Base-by-base conservation (phyloP, 306 rosid genomes). In the Cicer bijugum region DNA sequence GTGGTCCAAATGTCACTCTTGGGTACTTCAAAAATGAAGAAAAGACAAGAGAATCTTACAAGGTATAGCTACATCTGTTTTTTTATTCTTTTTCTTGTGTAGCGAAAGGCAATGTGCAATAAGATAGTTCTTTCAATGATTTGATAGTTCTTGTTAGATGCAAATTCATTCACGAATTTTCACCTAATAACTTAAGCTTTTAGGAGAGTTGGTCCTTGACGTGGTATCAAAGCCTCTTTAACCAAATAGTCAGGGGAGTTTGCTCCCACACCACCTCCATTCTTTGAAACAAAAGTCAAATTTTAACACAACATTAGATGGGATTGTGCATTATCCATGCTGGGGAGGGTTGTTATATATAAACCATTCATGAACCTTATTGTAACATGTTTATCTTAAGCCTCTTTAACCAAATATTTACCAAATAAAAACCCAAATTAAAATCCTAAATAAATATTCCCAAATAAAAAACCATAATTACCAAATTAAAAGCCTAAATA, bases 1-100 rank as follows among this genome's bases (percentile, higher is more conserved):
- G 99, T 47, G 99, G 99, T 85, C 87, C 99, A 75, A 94, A 82
- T 86, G 89, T 94, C 60, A 89, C 97, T 69, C 86, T 86, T 50
- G 99, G 99, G 40, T 94, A 94, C 85, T 94, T 90, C 88, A 94
- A 90, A 82, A 94, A 94, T 80, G 96, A 89, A 82, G 93, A 86
- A 56, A 94, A 91, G 85, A 91, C 99, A 8, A 85, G 28, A 44
- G 97, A 94, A 71, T 91, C 92, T 48, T 94, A 91, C 87, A 89
- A 91, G 96, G 99, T 94, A 85, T 68, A 8, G 38, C 75, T 62
- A 51, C 62, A 16, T 59, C 65, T 35, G 37, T 53, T 53, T 28
- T 43, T 64, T 15, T 28, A 12, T 56, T 20, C 1, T 33, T 67
- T 43, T 64, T 38, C 14, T 12, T 37, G 45, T 46, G 53, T 57